Conservation (phyloP, 441 rosid genomes). For the Populus trichocarpa region DNA sequence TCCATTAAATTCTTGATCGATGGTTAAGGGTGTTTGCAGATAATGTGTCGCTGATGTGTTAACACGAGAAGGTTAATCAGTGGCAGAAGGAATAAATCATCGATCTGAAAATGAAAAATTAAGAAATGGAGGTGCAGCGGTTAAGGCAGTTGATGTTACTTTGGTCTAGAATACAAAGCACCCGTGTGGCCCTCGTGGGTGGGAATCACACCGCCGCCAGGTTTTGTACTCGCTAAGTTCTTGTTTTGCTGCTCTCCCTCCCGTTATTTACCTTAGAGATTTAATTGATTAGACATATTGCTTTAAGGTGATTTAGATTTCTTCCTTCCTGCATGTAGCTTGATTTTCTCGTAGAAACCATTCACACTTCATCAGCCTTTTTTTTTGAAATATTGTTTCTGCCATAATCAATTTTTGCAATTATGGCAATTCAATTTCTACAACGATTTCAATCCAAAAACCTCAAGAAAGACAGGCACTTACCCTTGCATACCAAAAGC, state of each 20-base stretch:
- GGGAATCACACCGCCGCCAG: conserved; percentile 88
- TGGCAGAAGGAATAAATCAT: not conserved
- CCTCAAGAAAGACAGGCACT: conserved; percentile 13
- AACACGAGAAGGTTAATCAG: not conserved
- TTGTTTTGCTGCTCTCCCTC: conserved; percentile 1
- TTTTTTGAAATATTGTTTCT: not conserved
- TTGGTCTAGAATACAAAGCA: conserved; percentile 42
- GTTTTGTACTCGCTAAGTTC: conserved; percentile 66
- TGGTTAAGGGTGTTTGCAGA: not conserved
- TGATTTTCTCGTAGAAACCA: not conserved
- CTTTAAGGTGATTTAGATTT: conserved; percentile 11
- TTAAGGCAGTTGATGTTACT: conserved; percentile 47
- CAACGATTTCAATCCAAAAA: conserved; percentile 33
- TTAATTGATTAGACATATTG: not conserved
- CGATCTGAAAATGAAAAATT: conserved; percentile 6
- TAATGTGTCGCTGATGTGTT: conserved; percentile 9
- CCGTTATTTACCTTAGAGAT: not conserved
- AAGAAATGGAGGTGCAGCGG: conserved; percentile 61
- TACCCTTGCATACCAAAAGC: conserved; percentile 10
- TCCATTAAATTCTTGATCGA: conserved; percentile 10
- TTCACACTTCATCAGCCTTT: not conserved
- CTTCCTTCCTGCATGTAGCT: not conserved
- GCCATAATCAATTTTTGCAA: not conserved
- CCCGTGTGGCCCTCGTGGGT: conserved; percentile 66
- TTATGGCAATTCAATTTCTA: conserved; percentile 38